Evolutionary conservation across 1,139 yeast genomes (phyloP), one percentile per base, ranked within the genome.

Genomic region (Suzukiozyma palmioleophila): DNA sequence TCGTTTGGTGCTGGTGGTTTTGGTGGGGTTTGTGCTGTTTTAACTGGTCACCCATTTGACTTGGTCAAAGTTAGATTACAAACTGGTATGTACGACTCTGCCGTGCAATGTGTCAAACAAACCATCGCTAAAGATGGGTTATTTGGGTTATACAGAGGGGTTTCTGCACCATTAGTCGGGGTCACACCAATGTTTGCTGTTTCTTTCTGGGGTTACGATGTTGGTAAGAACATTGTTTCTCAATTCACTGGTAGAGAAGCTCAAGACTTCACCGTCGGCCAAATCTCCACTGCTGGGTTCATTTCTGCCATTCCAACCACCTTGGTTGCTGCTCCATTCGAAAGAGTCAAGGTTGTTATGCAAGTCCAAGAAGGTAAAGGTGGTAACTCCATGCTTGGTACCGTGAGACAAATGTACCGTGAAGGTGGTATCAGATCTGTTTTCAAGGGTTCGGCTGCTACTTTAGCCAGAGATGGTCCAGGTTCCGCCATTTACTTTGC

Each of bases 151-250:
- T 92, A 87, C 63, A 67, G 92, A 52, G 96, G 96, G 43, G 95
- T 87, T 24, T 72, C 82, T 27, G 95, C 96, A 9, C 98, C 98
- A 5, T 69, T 92, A 39, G 62, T 86, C 24, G 98, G 98, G 26
- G 97, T 92, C 24, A 92, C 97, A 0, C 98, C 98, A 31, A 92
- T 92, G 88, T 92, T 92, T 69, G 97, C 97, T 9, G 94, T 92
- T 26, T 86, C 96, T 2, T 92, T 92, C 70, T 90, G 97, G 97
- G 97, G 97, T 57, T 92, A 92, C 64, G 97, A 89, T 56, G 72
- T 88, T 41, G 97, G 97, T 46, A 89, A 89, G 65, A 78, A 79
- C 47, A 44, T 90, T 9, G 95, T 90, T 3, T 50, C 73, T 1
- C 51, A 66, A 6, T 56, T 59, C 38, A 62, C 75, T 6, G 75